These are phyloP conservation scores for Cenchrus fungigraminus DNA, from an alignment of 176 grass and related monocot genomes.

Conservation along the genomic window DNA sequence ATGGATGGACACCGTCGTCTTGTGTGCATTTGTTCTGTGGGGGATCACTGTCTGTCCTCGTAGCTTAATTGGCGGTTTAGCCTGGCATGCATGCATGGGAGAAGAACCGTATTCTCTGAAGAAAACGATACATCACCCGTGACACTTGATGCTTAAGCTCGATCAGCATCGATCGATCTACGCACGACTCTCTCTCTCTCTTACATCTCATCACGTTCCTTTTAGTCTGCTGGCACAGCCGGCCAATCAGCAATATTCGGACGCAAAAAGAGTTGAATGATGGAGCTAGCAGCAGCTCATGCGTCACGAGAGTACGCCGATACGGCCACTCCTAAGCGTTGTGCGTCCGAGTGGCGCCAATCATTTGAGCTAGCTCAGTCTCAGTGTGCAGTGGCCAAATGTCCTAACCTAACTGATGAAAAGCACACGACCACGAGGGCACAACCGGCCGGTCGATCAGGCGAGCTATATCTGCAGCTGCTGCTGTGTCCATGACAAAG, in stretches of 20 bases:
- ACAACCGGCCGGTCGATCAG: background rate
- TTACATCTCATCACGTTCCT: background rate
- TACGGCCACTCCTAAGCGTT: too few relatives aligned
- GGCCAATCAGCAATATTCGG: background rate
- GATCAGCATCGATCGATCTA: background rate
- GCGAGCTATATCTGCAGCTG: background rate
- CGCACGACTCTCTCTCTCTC: background rate
- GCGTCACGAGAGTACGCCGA: background rate
- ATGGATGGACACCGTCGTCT: background rate
- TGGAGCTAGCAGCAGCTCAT: background rate
- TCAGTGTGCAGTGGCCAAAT: background rate
- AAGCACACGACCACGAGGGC: background rate
- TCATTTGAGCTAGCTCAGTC: background rate
- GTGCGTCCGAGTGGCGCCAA: background rate
- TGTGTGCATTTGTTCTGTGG: constrained; percentile 28
- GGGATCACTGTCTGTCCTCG: background rate
- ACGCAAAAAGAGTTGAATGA: background rate
- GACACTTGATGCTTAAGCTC: constrained; percentile 29
- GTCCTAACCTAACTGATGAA: background rate
- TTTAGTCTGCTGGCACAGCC: background rate
- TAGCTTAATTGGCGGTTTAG: background rate
- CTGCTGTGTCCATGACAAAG: background rate
- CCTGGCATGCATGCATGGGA: background rate
- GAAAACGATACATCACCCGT: constrained; percentile 40
- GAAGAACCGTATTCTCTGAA: constrained; percentile 32